phyloP scores from a whole-genome alignment of 1,284 basidiomycete species.

The Ustilago hordei region DNA sequence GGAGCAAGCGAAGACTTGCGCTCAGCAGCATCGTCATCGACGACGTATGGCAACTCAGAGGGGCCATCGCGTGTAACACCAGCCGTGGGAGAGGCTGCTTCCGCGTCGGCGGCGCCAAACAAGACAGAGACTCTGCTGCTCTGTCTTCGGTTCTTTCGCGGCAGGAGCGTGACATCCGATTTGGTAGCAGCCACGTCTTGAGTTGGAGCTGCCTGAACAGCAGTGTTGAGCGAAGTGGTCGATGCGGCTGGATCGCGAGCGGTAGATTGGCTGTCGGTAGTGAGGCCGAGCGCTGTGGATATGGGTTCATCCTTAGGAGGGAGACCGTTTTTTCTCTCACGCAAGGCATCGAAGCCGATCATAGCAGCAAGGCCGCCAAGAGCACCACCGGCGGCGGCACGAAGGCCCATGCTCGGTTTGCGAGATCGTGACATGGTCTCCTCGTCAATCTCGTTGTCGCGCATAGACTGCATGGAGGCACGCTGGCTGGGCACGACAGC shows the following conservation, averaged over 20 bases:
- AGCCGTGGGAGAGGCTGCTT: conserved; percentile 1
- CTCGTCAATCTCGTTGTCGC: conserved; percentile 47
- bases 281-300: conserved; percentile 23
- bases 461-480: conserved; percentile 43
- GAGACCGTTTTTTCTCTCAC: conserved; percentile 43
- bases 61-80: conserved; percentile 5
- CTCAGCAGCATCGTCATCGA: conserved; percentile 23
- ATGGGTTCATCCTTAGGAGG: conserved; percentile 39
- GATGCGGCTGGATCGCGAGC: conserved; percentile 17
- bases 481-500: conserved; percentile 46
- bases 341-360: conserved; percentile 50
- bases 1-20: conserved; percentile 20
- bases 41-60: conserved; percentile 46
- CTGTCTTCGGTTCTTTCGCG: conserved; percentile 4
- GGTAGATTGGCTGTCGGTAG: conserved; percentile 11
- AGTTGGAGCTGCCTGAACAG: conserved; percentile 5
- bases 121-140: conserved; percentile 28
- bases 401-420: conserved; percentile 47
- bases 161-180: conserved; percentile 1
- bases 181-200: conserved; percentile 10
- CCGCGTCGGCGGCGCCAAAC: conserved; percentile 8
- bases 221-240: conserved; percentile 28
- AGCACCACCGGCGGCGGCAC: conserved; percentile 48
- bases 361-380: conserved; percentile 51
- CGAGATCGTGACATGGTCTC: conserved; percentile 37